phyloP scores from a whole-genome alignment of 2,329 filamentous ascomycete genomes.

The Pseudopithomyces chartarum region DNA sequence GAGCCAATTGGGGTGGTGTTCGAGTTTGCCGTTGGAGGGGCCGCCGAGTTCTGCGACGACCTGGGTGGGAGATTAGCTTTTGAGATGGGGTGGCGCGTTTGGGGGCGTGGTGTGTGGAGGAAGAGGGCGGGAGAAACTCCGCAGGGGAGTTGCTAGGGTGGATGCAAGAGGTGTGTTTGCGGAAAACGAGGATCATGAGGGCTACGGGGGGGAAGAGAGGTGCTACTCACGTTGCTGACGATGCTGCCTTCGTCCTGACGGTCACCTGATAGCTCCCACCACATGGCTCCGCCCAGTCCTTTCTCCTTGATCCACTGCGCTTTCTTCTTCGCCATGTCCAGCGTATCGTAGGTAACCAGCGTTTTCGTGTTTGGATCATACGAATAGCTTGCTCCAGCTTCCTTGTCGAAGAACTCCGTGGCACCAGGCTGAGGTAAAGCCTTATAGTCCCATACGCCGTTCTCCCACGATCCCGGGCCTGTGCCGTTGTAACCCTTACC shows the following conservation, averaged over 20 bases:
- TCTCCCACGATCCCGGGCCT: conserved; percentile 82
- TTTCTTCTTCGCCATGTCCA: conserved; percentile 70
- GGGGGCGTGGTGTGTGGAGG: conserved; percentile 7
- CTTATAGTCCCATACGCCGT: conserved; percentile 82
- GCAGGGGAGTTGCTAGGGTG: background rate
- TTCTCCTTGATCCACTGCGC: conserved; percentile 69
- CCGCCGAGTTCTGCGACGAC: conserved; percentile 49
- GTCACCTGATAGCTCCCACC: conserved; percentile 90
- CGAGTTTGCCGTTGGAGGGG: conserved; percentile 48
- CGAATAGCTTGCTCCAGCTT: conserved; percentile 74
- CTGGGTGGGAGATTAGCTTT: conserved; percentile 17
- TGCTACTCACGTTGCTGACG: conserved; percentile 50
- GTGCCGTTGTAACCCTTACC: conserved; percentile 73
- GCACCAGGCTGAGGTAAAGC: conserved; percentile 73
- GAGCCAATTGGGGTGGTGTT: conserved; percentile 52
- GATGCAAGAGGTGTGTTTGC: background rate
- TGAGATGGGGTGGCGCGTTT: conserved; percentile 4
- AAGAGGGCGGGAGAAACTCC: background rate
- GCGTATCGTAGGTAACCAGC: conserved; percentile 79
- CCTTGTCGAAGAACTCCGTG: conserved; percentile 66
- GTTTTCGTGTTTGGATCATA: conserved; percentile 67
- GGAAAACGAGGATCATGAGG: background rate
- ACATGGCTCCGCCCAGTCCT: conserved; percentile 88
- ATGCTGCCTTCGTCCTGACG: conserved; percentile 67
- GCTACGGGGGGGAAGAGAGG: background rate